A percentile compares a stretch with the other conserved stretches of the same genome.
These are phyloP conservation scores for Cyberlindnera nakhonratchasimensis DNA, from an alignment of 805 yeast genomes.

Conservation along the genomic window DNA sequence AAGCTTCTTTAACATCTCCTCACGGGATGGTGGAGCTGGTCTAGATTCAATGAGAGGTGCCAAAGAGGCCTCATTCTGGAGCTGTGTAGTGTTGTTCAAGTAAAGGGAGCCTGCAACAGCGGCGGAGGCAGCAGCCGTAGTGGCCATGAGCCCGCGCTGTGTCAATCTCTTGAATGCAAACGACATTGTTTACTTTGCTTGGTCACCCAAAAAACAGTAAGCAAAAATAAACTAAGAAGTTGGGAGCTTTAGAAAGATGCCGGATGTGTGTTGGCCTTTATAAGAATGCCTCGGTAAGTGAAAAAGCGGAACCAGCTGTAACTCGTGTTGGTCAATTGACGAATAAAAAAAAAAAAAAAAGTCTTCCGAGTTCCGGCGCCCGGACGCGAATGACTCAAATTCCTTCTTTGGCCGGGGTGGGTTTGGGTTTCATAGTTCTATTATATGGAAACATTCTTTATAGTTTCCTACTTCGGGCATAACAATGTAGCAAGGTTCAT, in stretches of 20 bases:
- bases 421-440: too few species aligned
- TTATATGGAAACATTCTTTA: too few species aligned
- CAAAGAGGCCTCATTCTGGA: conserved; percentile 22
- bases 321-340: background rate
- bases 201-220: background rate
- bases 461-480: too few species aligned
- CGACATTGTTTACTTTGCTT: conserved; percentile 18
- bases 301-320: too few species aligned
- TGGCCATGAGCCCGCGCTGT: conserved; percentile 25
- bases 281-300: background rate
- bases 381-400: background rate
- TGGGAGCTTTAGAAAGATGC: background rate
- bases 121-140: conserved; percentile 25
- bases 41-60: conserved; percentile 41
- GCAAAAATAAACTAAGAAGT: background rate
- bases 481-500: too few species aligned
- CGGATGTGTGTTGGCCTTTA: background rate
- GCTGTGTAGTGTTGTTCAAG: conserved; percentile 8
- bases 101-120: conserved; percentile 18
- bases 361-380: background rate
- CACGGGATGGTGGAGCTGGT: conserved; percentile 54
- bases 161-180: conserved; percentile 27
- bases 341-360: background rate
- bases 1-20: conserved; percentile 47
- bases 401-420: background rate